Conservation (phyloP, 2,329 filamentous ascomycete species). For the Cylindrodendrum hubeiense region DNA sequence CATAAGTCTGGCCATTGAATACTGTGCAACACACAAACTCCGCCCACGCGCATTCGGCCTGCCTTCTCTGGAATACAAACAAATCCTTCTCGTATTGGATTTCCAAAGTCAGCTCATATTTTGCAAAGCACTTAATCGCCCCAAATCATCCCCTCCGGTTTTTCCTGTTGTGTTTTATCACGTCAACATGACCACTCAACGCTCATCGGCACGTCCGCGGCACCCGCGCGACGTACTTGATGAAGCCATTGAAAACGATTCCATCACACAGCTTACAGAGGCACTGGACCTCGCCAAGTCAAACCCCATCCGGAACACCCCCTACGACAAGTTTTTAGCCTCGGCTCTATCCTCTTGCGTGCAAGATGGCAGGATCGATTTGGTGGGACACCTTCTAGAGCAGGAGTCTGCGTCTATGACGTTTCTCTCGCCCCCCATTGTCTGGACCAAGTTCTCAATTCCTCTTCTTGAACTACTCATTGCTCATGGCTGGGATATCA, state of each 20-base stretch:
- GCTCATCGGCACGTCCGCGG: background rate
- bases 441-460: slow-evolving; percentile 13
- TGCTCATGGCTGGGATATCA: slow-evolving; percentile 24
- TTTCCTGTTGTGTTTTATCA: background rate
- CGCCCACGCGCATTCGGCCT: background rate
- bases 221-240: background rate
- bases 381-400: slow-evolving; percentile 14
- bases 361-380: background rate
- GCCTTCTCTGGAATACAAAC: background rate
- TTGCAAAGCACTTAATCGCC: background rate
- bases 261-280: background rate
- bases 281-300: background rate
- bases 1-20: background rate
- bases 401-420: background rate
- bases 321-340: background rate
- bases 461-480: slow-evolving; percentile 16
- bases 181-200: background rate
- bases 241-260: background rate
- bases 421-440: background rate
- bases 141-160: too few relatives aligned
- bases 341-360: background rate
- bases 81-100: background rate
- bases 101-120: background rate
- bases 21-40: background rate
- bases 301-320: background rate